phyloP scores from a whole-genome alignment of 768 basidiomycete species.

The Galerina sulciceps region DNA sequence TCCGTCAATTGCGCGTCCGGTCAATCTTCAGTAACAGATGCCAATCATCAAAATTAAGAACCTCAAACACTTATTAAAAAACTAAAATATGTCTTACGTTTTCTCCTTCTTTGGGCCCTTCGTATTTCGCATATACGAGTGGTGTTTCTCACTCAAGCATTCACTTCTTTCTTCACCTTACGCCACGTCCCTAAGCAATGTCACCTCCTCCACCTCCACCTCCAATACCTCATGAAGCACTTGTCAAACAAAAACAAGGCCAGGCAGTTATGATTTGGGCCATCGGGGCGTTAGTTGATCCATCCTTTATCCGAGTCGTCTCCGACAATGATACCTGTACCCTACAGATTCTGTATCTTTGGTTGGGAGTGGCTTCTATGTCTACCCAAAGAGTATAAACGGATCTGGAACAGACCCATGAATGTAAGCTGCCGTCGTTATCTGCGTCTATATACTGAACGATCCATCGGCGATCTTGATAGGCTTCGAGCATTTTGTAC shows the following conservation, averaged over 20 bases:
- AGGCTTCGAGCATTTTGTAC: slow-evolving; percentile 16
- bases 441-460: neutral
- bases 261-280: slow-evolving; percentile 27
- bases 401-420: slow-evolving; percentile 28
- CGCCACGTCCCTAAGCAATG: neutral
- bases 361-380: slow-evolving; percentile 31
- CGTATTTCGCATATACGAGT: too few relatives aligned
- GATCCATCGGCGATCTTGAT: neutral
- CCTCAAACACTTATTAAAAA: neutral
- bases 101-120: too few relatives aligned
- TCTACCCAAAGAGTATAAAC: slow-evolving; percentile 25
- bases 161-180: neutral
- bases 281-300: slow-evolving; percentile 26
- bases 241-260: slow-evolving; percentile 22
- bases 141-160: neutral
- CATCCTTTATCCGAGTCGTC: slow-evolving; percentile 4
- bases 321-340: neutral
- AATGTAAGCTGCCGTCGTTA: slow-evolving; percentile 15
- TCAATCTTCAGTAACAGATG: neutral
- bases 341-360: slow-evolving; percentile 30
- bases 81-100: too few relatives aligned
- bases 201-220: slow-evolving; percentile 3
- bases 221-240: slow-evolving; percentile 20
- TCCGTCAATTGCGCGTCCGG: neutral
- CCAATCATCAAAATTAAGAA: neutral